phyloP scores from a whole-genome alignment of 768 basidiomycete species.

The Leccinum disarticulatum region DNA sequence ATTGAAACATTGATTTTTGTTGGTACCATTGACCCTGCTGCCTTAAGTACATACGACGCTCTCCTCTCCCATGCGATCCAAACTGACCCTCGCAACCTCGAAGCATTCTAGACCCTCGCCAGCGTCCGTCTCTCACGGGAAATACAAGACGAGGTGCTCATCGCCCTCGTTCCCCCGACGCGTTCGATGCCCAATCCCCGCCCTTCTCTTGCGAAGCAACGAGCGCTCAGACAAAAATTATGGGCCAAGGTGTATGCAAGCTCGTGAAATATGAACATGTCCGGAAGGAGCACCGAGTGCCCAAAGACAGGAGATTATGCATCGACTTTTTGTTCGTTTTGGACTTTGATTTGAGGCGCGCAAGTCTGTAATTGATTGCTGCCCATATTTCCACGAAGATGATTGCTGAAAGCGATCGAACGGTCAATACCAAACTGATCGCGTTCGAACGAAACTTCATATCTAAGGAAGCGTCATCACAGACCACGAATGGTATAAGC shows the following conservation, averaged over 20 bases:
- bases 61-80: no score
- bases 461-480: neutral
- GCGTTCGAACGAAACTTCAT: constrained; percentile 52
- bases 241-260: constrained; percentile 28
- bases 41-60: no score
- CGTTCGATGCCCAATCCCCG: no score
- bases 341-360: neutral
- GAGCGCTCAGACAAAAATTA: no score
- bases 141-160: no score
- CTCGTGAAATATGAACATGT: no score
- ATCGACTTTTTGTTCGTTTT: neutral
- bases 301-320: neutral
- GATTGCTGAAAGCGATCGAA: neutral
- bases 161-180: no score
- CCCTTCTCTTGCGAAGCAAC: constrained; percentile 37
- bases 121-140: no score
- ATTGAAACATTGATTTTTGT: no score
- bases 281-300: neutral
- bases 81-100: no score
- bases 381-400: neutral
- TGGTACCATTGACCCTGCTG: no score
- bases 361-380: neutral
- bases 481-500: neutral
- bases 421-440: constrained; percentile 67
- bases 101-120: no score